phyloP scores from a whole-genome alignment of 78 protist genomes.

The Dictyostelium firmibasis region DNA sequence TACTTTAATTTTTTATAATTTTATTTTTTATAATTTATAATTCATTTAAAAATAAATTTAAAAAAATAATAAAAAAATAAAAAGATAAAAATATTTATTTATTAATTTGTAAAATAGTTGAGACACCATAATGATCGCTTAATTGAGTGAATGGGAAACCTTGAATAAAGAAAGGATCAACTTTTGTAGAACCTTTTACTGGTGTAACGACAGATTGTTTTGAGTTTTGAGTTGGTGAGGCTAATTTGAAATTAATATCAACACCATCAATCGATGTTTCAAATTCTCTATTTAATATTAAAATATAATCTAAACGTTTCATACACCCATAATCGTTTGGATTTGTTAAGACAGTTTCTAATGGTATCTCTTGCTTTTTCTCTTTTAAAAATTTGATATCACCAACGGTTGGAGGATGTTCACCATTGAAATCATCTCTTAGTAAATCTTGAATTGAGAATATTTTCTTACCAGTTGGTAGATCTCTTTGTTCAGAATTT shows the following conservation, averaged over 20 bases:
- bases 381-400: neutral
- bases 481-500: neutral
- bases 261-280: neutral
- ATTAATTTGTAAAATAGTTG: conserved; percentile 17
- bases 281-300: conserved; percentile 4
- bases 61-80: no score
- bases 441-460: conserved; percentile 14
- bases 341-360: conserved; percentile 29
- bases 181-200: conserved; percentile 34
- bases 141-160: conserved; percentile 75
- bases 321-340: conserved; percentile 46
- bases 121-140: conserved; percentile 74
- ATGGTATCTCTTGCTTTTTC: neutral
- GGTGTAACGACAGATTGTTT: neutral
- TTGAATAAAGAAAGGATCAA: conserved; percentile 70
- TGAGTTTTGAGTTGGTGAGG: neutral
- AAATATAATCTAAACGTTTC: conserved; percentile 62
- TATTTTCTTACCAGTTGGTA: conserved; percentile 20
- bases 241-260: neutral
- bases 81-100: neutral
- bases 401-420: conserved; percentile 76
- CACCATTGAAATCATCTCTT: conserved; percentile 18
- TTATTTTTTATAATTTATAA: no score
- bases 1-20: no score
- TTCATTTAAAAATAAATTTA: no score